A percentile compares a stretch with the other conserved stretches of the same genome.
phyloP scores from a whole-genome alignment of 78 protist genomes.

The Capsaspora owczarzaki region DNA sequence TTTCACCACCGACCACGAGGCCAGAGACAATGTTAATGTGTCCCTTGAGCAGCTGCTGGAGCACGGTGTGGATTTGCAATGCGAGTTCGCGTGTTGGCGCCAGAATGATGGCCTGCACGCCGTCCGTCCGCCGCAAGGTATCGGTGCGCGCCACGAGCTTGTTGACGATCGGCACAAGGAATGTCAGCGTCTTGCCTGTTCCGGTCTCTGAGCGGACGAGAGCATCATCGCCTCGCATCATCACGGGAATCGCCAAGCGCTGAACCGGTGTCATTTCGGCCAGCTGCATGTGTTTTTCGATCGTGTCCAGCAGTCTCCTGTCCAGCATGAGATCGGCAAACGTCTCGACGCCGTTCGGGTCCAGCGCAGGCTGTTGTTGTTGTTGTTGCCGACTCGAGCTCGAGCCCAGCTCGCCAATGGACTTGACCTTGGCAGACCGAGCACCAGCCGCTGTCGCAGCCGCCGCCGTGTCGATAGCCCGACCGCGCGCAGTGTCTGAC shows the following conservation, averaged over 20 bases:
- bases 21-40: conserved; percentile 51
- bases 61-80: conserved; percentile 38
- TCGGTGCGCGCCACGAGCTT: neutral
- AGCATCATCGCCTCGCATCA: neutral
- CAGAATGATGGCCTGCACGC: conserved; percentile 44
- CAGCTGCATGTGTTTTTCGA: neutral
- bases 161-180: conserved; percentile 53
- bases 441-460: neutral
- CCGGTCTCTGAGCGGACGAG: conserved; percentile 48
- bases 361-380: neutral
- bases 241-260: neutral
- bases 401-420: neutral
- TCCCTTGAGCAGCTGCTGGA: neutral
- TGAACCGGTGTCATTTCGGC: neutral
- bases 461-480: neutral
- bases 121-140: conserved; percentile 6
- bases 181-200: conserved; percentile 78
- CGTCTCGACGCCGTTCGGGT: neutral
- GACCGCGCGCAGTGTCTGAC: neutral
- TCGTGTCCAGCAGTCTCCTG: neutral
- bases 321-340: neutral
- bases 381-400: neutral
- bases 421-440: neutral
- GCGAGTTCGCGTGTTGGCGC: conserved; percentile 80
- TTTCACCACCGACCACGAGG: conserved; percentile 73